Evolutionary conservation across 2,329 filamentous ascomycete genomes (phyloP), one percentile per base, ranked within the genome.

Genomic region (Ophiostoma ulmi): DNA sequence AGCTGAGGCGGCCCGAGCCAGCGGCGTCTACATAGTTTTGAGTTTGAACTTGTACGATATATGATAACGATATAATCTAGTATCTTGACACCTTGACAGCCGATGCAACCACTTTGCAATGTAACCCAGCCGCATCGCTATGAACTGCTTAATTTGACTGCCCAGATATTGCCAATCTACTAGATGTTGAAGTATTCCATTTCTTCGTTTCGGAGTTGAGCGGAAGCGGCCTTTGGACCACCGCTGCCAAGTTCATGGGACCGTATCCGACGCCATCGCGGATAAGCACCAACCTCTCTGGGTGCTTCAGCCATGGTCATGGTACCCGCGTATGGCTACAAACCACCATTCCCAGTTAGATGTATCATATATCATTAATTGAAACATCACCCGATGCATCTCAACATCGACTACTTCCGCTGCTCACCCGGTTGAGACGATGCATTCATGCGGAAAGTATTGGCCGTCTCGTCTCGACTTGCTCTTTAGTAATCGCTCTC

Each of bases 1-100:
- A 83, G 10, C 76, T 92, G 73, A 83, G 85, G 71, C 81, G 85
- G 69, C 81, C 77, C 44, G 72, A 72, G 48, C 36, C 63, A 0
- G 68, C 41, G 68, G 63, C 5, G 17, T 55, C 8, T 55, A 14
- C n/a, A 5, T 26, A 11, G 22, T 26, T 4, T 26, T 55, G 26
- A 13, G 7, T 26, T 26, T 11, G 5, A 44, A 31, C 31, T 31
- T 31, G 31, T 31, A 58, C 13, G 52, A 58, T n/a, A 58, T 4
- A 58, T 58, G 52, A 14, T 14, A 58, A 31, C 11, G 7, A 26
- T 26, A 58, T 17, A 39, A 39, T 13, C n/a, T 20, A 13, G 7
- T 48, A 39, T 31, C n/a, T n/a, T n/a, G n/a, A 26, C 2, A 26
- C 26, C 38, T 39, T 39, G 38, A 10, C 31, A 31, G 31, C 10